A percentile compares a stretch with the other conserved stretches of the same genome.
phyloP scores from a whole-genome alignment of 352 stramenopile species.

The Phytophthora quininea region DNA sequence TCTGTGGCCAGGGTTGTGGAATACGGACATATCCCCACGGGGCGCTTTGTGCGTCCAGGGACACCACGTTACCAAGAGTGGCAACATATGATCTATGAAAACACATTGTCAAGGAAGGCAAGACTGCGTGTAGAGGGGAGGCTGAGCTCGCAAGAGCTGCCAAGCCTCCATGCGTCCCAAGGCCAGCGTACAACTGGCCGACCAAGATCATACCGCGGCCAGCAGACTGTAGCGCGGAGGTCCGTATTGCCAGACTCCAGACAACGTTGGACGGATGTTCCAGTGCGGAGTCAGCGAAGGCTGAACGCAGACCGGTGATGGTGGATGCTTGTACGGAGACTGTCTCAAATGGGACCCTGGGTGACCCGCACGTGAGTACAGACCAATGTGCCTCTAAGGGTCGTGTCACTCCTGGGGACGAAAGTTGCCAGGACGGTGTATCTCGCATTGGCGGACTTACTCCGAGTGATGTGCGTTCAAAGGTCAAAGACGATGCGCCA shows the following conservation, averaged over 20 bases:
- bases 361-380: no score
- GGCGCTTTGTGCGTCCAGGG: conserved; percentile 1
- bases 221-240: neutral
- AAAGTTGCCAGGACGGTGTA: no score
- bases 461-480: no score
- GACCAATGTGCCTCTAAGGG: no score
- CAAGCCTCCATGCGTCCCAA: conserved; percentile 1
- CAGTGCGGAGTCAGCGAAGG: no score
- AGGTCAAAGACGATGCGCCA: neutral
- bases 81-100: conserved; percentile 11
- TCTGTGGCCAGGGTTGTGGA: neutral
- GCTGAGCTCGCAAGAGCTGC: neutral
- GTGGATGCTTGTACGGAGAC: neutral
- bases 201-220: neutral
- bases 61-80: conserved; percentile 9
- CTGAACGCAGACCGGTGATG: neutral
- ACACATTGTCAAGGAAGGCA: neutral
- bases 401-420: no score
- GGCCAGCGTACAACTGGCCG: neutral
- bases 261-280: neutral
- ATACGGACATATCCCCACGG: neutral
- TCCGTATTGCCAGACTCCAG: neutral
- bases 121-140: neutral
- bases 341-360: no score
- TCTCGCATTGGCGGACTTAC: no score